Evolutionary conservation across 1,284 basidiomycete genomes (phyloP), one percentile per base, ranked within the genome.

Genomic region (Serendipita sp.): DNA sequence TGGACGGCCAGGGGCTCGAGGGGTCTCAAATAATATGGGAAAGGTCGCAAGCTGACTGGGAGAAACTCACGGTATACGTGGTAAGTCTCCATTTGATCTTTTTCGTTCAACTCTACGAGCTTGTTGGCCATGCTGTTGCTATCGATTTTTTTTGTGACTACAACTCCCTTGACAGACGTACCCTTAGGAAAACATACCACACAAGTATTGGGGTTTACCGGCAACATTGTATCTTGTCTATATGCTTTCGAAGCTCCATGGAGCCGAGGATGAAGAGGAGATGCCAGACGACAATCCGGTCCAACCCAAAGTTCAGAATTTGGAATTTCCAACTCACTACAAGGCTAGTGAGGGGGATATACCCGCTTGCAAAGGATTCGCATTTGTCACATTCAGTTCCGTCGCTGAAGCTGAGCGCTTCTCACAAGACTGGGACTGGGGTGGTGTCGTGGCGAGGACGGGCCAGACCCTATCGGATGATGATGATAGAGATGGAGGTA

Each of bases 291-390:
- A 65, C 10, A 10, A 68, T 15, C 66, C 65, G 3, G 60, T 68
- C 4, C 66, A 67, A 64, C 60, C 32, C 1, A 69, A 69, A 13
- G 70, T 88, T 6, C 83, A 89, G 69, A 67, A 70, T 35, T 73
- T 89, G 43, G 67, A 71, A 3, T 74, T 87, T 29, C 83, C 82
- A 5, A 74, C 78, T 0, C 84, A 87, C 68, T 78, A 82, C 68
- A 78, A 80, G 58, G 85, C 87, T 69, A 74, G 75, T 63, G 76
- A 78, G 0, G 77, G 72, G 1, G 76, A 78, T 32, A 63, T 71
- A 3, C 80, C 82, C 0, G 78, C 78, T 65, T 84, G 79, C 71
- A 89, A 84, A 74, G 84, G 84, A 0, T 89, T 88, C 65, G 85
- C 85, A 0, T 78, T 90, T 22, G 74, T 89, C 58, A 80, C 79